A percentile compares a stretch with the other conserved stretches of the same genome.
These are phyloP conservation scores for Kandelia obovata DNA, from an alignment of 345 rosid genomes.

Conservation along the genomic window DNA sequence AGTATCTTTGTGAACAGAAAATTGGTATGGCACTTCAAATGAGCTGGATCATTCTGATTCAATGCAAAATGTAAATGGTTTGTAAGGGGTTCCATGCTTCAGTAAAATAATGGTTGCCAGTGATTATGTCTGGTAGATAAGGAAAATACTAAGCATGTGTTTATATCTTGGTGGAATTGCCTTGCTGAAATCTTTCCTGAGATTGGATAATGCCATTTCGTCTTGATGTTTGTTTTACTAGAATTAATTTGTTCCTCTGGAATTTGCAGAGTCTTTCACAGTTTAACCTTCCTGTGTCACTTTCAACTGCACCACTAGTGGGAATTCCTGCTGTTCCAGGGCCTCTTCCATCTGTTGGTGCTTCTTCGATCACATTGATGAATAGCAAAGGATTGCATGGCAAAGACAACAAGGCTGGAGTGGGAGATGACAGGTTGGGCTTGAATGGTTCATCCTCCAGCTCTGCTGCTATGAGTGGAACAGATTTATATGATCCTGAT, in stretches of 20 bases:
- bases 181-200: not conserved
- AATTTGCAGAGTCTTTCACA: conserved; percentile 90
- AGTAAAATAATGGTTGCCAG: too few relatives aligned
- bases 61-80: not conserved
- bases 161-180: not conserved
- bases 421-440: conserved; percentile 53
- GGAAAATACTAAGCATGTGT: not conserved
- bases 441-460: conserved; percentile 54
- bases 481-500: conserved; percentile 97
- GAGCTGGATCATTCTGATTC: not conserved
- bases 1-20: conserved; percentile 7
- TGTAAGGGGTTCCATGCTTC: not conserved
- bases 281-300: conserved; percentile 91
- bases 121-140: too few relatives aligned
- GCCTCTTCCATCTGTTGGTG: conserved; percentile 45
- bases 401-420: conserved; percentile 47
- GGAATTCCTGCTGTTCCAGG: conserved; percentile 57
- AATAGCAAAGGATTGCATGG: conserved; percentile 42
- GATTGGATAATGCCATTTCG: conserved; percentile 1
- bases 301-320: conserved; percentile 64
- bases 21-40: conserved; percentile 11
- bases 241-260: conserved; percentile 32
- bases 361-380: conserved; percentile 46
- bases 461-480: conserved; percentile 43
- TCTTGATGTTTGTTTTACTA: not conserved